Base-by-base conservation (phyloP, 176 grass and related monocot species). In the Luzula sylvatica region DNA sequence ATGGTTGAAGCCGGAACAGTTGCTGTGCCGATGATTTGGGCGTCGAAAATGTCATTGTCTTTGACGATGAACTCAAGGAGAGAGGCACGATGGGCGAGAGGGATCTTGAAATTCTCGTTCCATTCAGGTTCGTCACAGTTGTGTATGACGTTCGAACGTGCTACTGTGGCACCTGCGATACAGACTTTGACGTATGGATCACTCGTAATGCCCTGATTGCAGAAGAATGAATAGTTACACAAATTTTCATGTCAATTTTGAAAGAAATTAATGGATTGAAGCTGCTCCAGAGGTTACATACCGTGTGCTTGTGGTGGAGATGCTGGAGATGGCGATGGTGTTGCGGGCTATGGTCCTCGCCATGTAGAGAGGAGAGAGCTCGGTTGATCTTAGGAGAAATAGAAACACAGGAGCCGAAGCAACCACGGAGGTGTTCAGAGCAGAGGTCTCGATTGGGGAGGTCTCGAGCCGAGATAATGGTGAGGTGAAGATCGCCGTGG, bases 361-460 rank as follows among this genome's bases (percentile, higher is more conserved):
- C 68, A 4, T 22, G 43, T 1, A 51, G 1, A 32, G 27, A 0
- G 6, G 72, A 46, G 42, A 53, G 70, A 11, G 42, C n/a, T 0
- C 24, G 8, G 20, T 15, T 7, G 35, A 12, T 7, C 3, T 7
- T 32, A 35, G 17, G 4, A 23, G 2, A 38, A 22, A 43, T 39
- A 40, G 67, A 50, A 40, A 82, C 23, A 61, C 83, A 95, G 28
- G 46, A 15, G 38, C 26, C 17, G 44, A 72, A 58, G 60, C 75
- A 78, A 22, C 69, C 66, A 62, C 79, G 83, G 42, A 95, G 41
- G 66, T 50, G 3, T 21, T 75, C 56, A 61, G 83, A 75, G 66
- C 77, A 61, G 27, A 81, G 1, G 76, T 95, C 83, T 72, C 82
- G 87, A 72, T 95, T 95, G 42, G 83, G 83, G 11, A 95, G 88